Evolutionary conservation across 2,329 filamentous ascomycete genomes (phyloP), one percentile per base, ranked within the genome.

Genomic region (Epichloe uncinata): DNA sequence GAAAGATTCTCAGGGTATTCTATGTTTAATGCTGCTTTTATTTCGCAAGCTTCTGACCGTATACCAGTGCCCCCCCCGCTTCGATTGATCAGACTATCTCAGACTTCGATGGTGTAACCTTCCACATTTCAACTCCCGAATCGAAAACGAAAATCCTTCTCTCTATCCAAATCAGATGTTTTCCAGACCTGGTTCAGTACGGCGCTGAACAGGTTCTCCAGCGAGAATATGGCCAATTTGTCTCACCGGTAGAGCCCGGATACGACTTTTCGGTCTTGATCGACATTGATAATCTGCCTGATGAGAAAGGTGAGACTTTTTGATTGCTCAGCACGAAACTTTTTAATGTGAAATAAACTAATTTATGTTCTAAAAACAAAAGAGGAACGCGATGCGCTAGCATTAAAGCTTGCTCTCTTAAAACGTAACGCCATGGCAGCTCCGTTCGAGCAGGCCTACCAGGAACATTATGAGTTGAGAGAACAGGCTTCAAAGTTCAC

Each of bases 401-500:
- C 96, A 59, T 81, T 81, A 68, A 85, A 90, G 63, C 84, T 97
- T 62, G 87, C 90, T 53, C 75, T 98, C 56, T 71, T 99, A 61
- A 98, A 97, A 77, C 89, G 93, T 62, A 97, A 99, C 67, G 89
- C 87, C 58, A 97, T 98, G 93, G 94, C 93, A 54, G 91, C 93
- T 46, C 93, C 94, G 1, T 98, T 98, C 68, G 93, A 98, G 72
- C 85, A 90, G 63, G 93, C 94, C 20, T 98, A 97, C 66, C 81
- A 94, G 61, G 89, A 96, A 67, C 87, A 96, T 69, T 85, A 90
- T 62, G 78, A 82, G 56, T 71, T 98, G 55, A 82, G 85, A 59
- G 88, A 95, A 63, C 87, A 91, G 61, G 90, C 93, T 6, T 86
- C 87, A 43, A 88, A 90, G 63, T 97, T 93, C 66, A 95, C 87